A percentile compares a stretch with the other conserved stretches of the same genome.
Conservation (phyloP, 345 rosid genomes). For the Acer negundo region DNA sequence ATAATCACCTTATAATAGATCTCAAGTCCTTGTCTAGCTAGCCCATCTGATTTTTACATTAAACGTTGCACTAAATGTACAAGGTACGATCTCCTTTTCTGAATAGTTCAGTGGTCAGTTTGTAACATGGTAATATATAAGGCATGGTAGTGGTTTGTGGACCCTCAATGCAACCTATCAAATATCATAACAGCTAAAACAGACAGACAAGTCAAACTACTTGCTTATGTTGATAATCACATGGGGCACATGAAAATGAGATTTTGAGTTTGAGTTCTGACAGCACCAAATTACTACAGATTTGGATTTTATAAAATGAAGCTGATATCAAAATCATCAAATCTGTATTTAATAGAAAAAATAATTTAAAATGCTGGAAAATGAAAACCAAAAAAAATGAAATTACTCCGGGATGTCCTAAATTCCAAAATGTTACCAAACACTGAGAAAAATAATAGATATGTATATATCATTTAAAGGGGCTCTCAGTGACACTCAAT, state of each 20-base stretch:
- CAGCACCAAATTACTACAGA: background rate
- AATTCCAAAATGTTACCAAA: background rate
- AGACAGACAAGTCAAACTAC: slow-evolving; percentile 12
- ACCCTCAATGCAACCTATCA: slow-evolving; percentile 10
- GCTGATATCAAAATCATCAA: slow-evolving; percentile 2
- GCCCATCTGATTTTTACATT: slow-evolving; percentile 29
- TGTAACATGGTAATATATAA: slow-evolving; percentile 12
- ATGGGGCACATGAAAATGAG: background rate
- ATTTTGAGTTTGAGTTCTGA: background rate
- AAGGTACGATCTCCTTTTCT: slow-evolving; percentile 39
- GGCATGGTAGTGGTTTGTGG: slow-evolving; percentile 15
- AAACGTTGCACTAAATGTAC: slow-evolving; percentile 12
- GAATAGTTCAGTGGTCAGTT: slow-evolving; percentile 25
- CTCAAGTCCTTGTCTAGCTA: slow-evolving; percentile 42
- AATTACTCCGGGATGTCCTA: background rate
- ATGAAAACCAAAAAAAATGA: background rate
- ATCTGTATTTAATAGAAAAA: background rate
- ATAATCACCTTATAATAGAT: slow-evolving; percentile 32
- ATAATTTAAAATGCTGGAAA: background rate
- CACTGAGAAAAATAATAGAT: background rate
- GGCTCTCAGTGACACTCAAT: background rate
- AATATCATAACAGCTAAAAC: slow-evolving; percentile 12
- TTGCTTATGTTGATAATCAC: background rate
- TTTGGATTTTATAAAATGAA: background rate
- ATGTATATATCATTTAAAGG: background rate